A percentile compares a stretch with the other conserved stretches of the same genome.
Evolutionary conservation across 495 filamentous ascomycete genomes (phyloP).

Genomic region (Cercophora scortea): DNA sequence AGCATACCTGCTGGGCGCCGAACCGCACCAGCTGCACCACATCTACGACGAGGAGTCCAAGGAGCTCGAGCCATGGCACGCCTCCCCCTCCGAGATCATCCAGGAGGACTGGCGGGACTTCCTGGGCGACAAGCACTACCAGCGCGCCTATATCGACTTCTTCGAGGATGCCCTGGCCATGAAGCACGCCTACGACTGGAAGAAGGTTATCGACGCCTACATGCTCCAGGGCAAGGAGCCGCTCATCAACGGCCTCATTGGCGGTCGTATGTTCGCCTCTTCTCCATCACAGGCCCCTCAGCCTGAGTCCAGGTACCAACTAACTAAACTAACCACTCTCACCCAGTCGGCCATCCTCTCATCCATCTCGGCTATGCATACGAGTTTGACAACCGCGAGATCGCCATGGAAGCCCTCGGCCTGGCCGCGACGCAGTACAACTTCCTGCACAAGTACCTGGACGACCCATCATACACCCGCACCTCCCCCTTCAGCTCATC

Average conservation of each 20-base stretch:
- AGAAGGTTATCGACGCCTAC: constrained; percentile 63
- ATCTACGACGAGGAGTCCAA: constrained; percentile 73
- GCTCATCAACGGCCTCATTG: constrained; percentile 67
- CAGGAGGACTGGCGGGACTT: constrained; percentile 79
- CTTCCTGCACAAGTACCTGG: constrained; percentile 69
- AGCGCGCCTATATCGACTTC: constrained; percentile 84
- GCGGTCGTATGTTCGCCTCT: constrained; percentile 56
- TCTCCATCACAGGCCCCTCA: not conserved
- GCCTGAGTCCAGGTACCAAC: not conserved
- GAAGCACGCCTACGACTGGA: constrained; percentile 75
- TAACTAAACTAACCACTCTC: not conserved
- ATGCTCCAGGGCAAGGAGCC: constrained; percentile 69
- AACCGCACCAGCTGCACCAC: constrained; percentile 58
- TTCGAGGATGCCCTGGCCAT: constrained; percentile 81
- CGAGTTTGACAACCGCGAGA: constrained; percentile 68
- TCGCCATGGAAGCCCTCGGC: constrained; percentile 77
- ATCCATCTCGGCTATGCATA: constrained; percentile 88
- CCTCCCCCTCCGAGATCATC: constrained; percentile 76
- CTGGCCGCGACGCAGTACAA: constrained; percentile 65
- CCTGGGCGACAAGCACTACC: constrained; percentile 68
- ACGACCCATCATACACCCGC: constrained; percentile 60
- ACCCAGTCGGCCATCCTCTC: constrained; percentile 71
- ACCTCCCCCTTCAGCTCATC: constrained; percentile 40
- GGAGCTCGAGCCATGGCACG: constrained; percentile 69
- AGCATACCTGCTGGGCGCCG: constrained; percentile 75